These are phyloP conservation scores for Umbilicaria muhlenbergii DNA, from an alignment of 495 filamentous ascomycete genomes.

Conservation along the genomic window DNA sequence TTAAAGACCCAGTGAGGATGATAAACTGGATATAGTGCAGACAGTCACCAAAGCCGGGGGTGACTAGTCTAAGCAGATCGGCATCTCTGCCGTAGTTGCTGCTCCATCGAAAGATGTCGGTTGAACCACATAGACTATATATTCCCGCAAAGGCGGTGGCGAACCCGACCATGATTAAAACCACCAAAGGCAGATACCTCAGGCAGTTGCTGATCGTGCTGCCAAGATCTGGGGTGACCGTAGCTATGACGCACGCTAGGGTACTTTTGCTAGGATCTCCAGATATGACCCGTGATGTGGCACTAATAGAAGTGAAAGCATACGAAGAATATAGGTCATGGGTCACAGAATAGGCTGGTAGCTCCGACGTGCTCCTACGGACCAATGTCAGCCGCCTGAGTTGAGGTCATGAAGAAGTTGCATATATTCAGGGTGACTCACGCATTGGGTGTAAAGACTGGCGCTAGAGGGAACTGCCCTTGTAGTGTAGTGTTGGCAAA, in stretches of 20 bases:
- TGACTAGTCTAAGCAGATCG: slow-evolving; percentile 81
- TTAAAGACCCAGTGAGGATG: slow-evolving; percentile 71
- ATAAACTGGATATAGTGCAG: slow-evolving; percentile 94
- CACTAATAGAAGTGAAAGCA: slow-evolving; percentile 63
- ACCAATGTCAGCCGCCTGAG: slow-evolving; percentile 3
- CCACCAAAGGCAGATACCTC: slow-evolving; percentile 61
- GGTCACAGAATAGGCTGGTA: slow-evolving; percentile 57
- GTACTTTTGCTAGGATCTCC: slow-evolving; percentile 45
- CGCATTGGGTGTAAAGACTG: slow-evolving; percentile 47
- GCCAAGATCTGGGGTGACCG: slow-evolving; percentile 69
- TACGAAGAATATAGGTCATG: slow-evolving; percentile 71
- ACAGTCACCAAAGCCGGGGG: slow-evolving; percentile 92
- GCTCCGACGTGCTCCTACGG: slow-evolving; percentile 29
- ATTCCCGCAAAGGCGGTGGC: slow-evolving; percentile 72
- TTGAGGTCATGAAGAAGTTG: neutral
- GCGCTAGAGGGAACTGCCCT: slow-evolving; percentile 56
- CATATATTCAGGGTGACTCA: slow-evolving; percentile 22
- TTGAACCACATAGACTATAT: slow-evolving; percentile 85
- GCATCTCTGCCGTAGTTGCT: slow-evolving; percentile 92
- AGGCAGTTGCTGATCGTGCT: slow-evolving; percentile 44
- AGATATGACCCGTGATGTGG: slow-evolving; percentile 54
- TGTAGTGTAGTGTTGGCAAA: slow-evolving; percentile 53
- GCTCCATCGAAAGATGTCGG: slow-evolving; percentile 80
- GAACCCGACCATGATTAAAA: slow-evolving; percentile 64
- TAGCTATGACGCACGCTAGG: slow-evolving; percentile 65